phyloP scores from a whole-genome alignment of 148 eudicot species.

The Rheum nobile region DNA sequence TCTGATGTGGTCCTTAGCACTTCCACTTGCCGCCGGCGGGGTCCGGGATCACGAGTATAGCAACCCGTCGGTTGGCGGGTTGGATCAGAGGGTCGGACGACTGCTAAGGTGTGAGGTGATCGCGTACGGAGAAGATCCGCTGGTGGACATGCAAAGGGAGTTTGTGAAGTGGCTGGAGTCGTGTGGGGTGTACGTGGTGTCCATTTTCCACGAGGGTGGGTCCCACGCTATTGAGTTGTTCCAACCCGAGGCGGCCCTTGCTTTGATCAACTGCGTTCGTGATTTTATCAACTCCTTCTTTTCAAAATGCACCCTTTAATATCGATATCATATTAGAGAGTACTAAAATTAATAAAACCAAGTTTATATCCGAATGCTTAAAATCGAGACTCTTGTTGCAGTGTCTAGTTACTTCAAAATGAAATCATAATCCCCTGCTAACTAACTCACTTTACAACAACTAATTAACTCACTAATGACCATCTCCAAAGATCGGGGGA shows the following conservation, averaged over 20 bases:
- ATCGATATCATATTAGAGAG: too few relatives aligned
- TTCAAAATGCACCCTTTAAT: not conserved
- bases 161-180: conserved; percentile 44
- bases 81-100: conserved; percentile 31
- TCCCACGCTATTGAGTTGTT: conserved; percentile 61
- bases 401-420: too few relatives aligned
- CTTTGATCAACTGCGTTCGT: conserved; percentile 27
- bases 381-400: too few relatives aligned
- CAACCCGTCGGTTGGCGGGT: conserved; percentile 36
- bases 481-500: too few relatives aligned
- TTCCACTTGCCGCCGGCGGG: conserved; percentile 52
- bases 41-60: conserved; percentile 52
- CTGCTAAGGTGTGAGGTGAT: conserved; percentile 51
- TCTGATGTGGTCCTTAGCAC: conserved; percentile 55
- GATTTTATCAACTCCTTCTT: not conserved
- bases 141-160: conserved; percentile 62
- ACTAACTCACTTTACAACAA: too few relatives aligned
- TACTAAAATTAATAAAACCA: too few relatives aligned
- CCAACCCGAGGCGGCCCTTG: conserved; percentile 32
- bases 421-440: too few relatives aligned
- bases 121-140: conserved; percentile 53
- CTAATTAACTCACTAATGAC: too few relatives aligned
- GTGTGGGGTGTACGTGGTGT: conserved; percentile 44
- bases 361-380: too few relatives aligned
- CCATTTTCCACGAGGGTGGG: conserved; percentile 39